A percentile compares a stretch with the other conserved stretches of the same genome.
These are phyloP conservation scores for Cetradonia linearis DNA, from an alignment of 495 filamentous ascomycete genomes.

Conservation along the genomic window DNA sequence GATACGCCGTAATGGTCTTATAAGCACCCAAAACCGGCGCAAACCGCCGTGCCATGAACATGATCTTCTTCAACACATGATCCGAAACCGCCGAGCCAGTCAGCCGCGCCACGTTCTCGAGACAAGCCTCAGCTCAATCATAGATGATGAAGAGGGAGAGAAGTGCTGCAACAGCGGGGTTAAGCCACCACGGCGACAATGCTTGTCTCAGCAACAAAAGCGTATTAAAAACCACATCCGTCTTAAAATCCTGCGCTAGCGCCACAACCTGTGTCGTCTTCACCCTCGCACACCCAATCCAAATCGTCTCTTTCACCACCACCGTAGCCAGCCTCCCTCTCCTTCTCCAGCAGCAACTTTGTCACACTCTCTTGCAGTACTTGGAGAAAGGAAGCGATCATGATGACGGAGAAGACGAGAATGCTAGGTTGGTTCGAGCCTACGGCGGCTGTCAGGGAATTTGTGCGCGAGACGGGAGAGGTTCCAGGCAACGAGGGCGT, in stretches of 20 bases:
- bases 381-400: slow-evolving; percentile 81
- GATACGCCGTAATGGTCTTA: slow-evolving; percentile 78
- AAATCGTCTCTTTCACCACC: slow-evolving; percentile 66
- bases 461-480: slow-evolving; percentile 49
- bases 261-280: slow-evolving; percentile 85
- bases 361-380: slow-evolving; percentile 62
- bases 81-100: slow-evolving; percentile 70
- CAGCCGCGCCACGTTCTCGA: slow-evolving; percentile 73
- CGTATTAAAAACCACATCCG: slow-evolving; percentile 78
- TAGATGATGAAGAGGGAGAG: slow-evolving; percentile 76
- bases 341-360: slow-evolving; percentile 53
- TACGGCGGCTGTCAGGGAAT: slow-evolving; percentile 69
- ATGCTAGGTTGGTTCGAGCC: slow-evolving; percentile 69
- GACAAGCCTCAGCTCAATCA: slow-evolving; percentile 68
- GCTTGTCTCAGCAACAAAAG: slow-evolving; percentile 77
- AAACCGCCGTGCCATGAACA: slow-evolving; percentile 90
- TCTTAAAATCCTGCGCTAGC: slow-evolving; percentile 52
- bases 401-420: slow-evolving; percentile 70
- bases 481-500: slow-evolving; percentile 57
- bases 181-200: slow-evolving; percentile 68
- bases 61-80: slow-evolving; percentile 68
- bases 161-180: slow-evolving; percentile 70
- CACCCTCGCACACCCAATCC: slow-evolving; percentile 80
- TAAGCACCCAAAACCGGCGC: slow-evolving; percentile 79
- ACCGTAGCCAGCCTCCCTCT: slow-evolving; percentile 49